These are phyloP conservation scores for Aspergillus incahuasiensis DNA, from an alignment of 495 filamentous ascomycete species.

Conservation along the genomic window DNA sequence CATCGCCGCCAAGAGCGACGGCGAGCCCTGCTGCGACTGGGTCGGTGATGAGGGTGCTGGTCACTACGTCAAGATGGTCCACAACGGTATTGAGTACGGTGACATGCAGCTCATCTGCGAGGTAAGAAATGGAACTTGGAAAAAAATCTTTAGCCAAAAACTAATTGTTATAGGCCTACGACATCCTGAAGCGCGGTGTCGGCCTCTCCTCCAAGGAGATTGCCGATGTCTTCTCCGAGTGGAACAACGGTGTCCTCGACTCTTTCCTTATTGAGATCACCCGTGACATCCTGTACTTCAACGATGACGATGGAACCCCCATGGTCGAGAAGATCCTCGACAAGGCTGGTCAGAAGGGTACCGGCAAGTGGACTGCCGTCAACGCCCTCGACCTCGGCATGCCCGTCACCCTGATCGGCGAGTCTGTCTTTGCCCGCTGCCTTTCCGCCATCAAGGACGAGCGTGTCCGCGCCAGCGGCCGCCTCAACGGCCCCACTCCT, in stretches of 20 bases:
- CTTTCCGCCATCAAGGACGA: slow-evolving; percentile 90
- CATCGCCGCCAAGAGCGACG: slow-evolving; percentile 94
- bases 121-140: slow-evolving; percentile 47
- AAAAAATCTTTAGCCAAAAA: background rate
- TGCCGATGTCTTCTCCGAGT: slow-evolving; percentile 86
- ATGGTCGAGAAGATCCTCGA: slow-evolving; percentile 99
- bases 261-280: slow-evolving; percentile 99
- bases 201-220: slow-evolving; percentile 85
- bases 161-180: slow-evolving; percentile 70
- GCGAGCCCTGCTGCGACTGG: slow-evolving; percentile 98
- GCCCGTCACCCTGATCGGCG: slow-evolving; percentile 97
- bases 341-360: slow-evolving; percentile 98
- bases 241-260: slow-evolving; percentile 98
- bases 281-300: slow-evolving; percentile 93
- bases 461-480: slow-evolving; percentile 73
- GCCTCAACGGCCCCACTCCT: slow-evolving; percentile 71
- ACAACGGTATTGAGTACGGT: slow-evolving; percentile 99
- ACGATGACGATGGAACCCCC: slow-evolving; percentile 84
- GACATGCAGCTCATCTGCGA: slow-evolving; percentile 99
- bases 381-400: slow-evolving; percentile 98
- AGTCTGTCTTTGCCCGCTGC: slow-evolving; percentile 94
- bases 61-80: slow-evolving; percentile 99
- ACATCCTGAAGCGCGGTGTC: slow-evolving; percentile 97
- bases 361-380: slow-evolving; percentile 99
- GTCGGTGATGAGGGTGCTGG: slow-evolving; percentile 98